phyloP scores from a whole-genome alignment of 176 grass and related monocot genomes.

The Puya raimondii region DNA sequence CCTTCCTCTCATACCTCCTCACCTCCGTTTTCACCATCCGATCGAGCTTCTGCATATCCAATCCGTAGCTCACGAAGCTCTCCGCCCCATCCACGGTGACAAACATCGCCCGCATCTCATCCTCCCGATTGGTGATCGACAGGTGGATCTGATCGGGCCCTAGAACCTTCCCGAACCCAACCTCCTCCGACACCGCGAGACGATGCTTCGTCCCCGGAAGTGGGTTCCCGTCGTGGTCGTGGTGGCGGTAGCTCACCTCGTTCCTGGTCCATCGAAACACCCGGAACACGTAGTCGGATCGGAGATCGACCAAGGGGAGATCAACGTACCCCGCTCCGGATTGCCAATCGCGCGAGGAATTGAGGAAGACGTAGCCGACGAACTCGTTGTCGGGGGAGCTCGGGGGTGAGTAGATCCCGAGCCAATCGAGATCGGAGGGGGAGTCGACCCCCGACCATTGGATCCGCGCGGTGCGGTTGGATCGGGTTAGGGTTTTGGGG shows the following conservation, averaged over 20 bases:
- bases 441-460: constrained; percentile 49
- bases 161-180: constrained; percentile 30
- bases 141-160: constrained; percentile 71
- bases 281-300: constrained; percentile 72
- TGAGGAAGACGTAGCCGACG: constrained; percentile 91
- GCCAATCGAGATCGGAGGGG: constrained; percentile 71
- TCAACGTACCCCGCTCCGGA: constrained; percentile 41
- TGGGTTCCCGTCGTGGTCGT: constrained; percentile 72
- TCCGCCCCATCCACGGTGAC: constrained; percentile 43
- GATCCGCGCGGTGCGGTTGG: constrained; percentile 38
- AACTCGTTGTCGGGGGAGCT: constrained; percentile 55
- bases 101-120: constrained; percentile 95
- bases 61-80: constrained; percentile 62
- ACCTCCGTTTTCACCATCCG: constrained; percentile 43
- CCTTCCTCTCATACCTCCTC: constrained; percentile 68
- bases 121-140: constrained; percentile 51
- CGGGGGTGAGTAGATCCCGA: constrained; percentile 81
- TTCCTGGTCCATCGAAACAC: constrained; percentile 70
- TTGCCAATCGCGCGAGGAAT: constrained; percentile 49
- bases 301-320: constrained; percentile 61
- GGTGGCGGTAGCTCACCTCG: constrained; percentile 57
- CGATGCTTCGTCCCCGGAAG: constrained; percentile 53
- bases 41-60: constrained; percentile 24
- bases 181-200: constrained; percentile 44
- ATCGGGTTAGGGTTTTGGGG: constrained; percentile 35